Evolutionary conservation across 208 protist species (phyloP), one percentile per base, ranked within the genome.

Genomic region (Tetramitus jugosus): DNA sequence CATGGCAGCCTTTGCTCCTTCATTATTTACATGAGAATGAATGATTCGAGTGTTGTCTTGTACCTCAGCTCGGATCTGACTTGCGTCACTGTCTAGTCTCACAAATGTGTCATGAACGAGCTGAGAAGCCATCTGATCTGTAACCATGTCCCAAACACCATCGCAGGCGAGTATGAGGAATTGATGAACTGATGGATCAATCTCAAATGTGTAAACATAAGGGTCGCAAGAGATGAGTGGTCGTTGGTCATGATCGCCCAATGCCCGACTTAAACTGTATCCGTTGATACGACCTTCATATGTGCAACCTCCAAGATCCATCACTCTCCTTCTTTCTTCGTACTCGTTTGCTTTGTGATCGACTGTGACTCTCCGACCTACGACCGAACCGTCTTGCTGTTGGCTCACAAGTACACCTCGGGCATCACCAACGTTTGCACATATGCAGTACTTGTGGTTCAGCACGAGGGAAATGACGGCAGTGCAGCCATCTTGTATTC

Each of bases 111-210:
- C n/a, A n/a, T n/a, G n/a, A n/a, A 49, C 45, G 14, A 49, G 4
- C 14, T 49, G 8, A 49, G 14, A 4, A 49, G 45, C 45, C 4
- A 17, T 14, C 14, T 49, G 8, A 49, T 49, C 45, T 17, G 8
- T 49, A 49, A 49, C 81, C 8, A 94, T 91, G 81, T 96, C 93
- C 91, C 92, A 96, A 49, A 96, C 87, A 49, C 93, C 93, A 81
- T 96, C 93, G 69, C 93, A 95, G 0, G 85, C 93, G 17, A 95
- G 80, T 53, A 96, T 83, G 74, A 95, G 86, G 83, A 96, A 95
- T 71, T 91, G 84, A 72, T 94, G 8, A 3, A n/a, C 56, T 10
- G 14, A 10, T 31, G 4, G 3, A 31, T 62, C n/a, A 10, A 62
- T 31, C 10, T 62, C 56, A 62, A 62, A 23, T 62, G n/a, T 33